phyloP scores from a whole-genome alignment of 768 basidiomycete species.

The Boletus barrowsii region DNA sequence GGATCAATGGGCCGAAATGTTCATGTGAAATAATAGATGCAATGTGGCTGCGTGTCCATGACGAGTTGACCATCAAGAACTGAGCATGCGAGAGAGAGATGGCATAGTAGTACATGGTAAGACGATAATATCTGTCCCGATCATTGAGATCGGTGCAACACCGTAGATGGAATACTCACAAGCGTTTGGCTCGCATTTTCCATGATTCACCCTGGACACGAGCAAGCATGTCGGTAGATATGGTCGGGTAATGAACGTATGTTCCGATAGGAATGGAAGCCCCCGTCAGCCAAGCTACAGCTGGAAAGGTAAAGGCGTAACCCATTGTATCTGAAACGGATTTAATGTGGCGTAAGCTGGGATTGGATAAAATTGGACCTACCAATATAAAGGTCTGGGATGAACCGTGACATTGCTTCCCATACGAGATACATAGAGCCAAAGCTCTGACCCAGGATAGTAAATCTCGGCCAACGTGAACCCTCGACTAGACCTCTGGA shows the following conservation, averaged over 20 bases:
- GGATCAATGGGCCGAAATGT: constrained; percentile 46
- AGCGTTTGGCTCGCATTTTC: constrained; percentile 23
- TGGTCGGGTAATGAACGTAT: constrained; percentile 96
- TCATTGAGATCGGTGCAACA: not conserved
- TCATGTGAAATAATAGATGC: constrained; percentile 62
- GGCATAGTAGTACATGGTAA: constrained; percentile 84
- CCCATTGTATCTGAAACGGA: constrained; percentile 86
- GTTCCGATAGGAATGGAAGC: constrained; percentile 74
- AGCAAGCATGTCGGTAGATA: constrained; percentile 89
- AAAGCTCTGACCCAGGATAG: constrained; percentile 86
- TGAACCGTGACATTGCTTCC: constrained; percentile 74
- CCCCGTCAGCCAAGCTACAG: constrained; percentile 54
- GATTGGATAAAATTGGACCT: constrained; percentile 13
- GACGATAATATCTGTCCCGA: constrained; percentile 71
- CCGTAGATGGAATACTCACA: constrained; percentile 15
- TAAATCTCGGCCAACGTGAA: constrained; percentile 83
- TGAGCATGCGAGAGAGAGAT: constrained; percentile 66
- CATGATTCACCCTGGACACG: constrained; percentile 51
- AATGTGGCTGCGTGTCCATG: constrained; percentile 90
- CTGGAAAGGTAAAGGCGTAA: constrained; percentile 89
- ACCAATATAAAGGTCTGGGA: constrained; percentile 94
- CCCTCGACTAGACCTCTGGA: constrained; percentile 76
- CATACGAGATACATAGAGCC: constrained; percentile 82
- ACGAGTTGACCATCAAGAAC: constrained; percentile 91
- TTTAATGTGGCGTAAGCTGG: too few species aligned